Base-by-base conservation (phyloP, 2,329 filamentous ascomycete species). In the Fusarium secorum region DNA sequence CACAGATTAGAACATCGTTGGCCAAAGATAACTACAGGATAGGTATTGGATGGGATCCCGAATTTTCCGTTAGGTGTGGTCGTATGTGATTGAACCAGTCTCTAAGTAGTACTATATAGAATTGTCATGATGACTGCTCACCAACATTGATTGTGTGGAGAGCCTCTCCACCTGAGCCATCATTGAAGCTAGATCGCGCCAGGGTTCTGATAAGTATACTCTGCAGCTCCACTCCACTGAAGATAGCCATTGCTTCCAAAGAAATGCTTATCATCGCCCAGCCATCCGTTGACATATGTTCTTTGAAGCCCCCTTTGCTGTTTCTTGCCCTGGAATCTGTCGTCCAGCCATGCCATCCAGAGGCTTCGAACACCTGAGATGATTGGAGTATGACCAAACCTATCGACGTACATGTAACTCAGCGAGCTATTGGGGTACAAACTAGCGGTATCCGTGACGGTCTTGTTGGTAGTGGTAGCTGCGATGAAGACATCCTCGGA, bases 171-270 rank as follows among this genome's bases (percentile, higher is more conserved):
- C 11, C 4, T 24, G 41, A 44, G 6, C 5, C 3, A 45, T 46
- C 4, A 2, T 11, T 46, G 2, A 24, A 24, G 11, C 42, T 38
- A 67, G 13, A 64, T 5, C 3, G 62, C 60, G 3, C 51, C 59
- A 2, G 62, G 59, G 20, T 66, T 67, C 54, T 67, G 64, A 7
- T 66, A 67, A 1, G 17, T 35, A n/a, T 55, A 66, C 36, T 61
- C 61, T 4, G 64, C 14, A 0, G 42, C 64, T 20, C 64, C 64
- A 45, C 32, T 49, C 64, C 64, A 66, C 13, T 66, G 61, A 2
- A 51, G 11, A 30, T 66, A 66, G 1, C 52, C 41, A 17, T 66
- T 66, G 0, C 46, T 60, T 15, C 64, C 64, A 9, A 58, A 17
- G 20, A 60, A 66, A 3, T 51, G 32, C 7, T 53, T 66, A 4